Conservation (phyloP, 306 rosid species). For the Datisca glomerata region DNA sequence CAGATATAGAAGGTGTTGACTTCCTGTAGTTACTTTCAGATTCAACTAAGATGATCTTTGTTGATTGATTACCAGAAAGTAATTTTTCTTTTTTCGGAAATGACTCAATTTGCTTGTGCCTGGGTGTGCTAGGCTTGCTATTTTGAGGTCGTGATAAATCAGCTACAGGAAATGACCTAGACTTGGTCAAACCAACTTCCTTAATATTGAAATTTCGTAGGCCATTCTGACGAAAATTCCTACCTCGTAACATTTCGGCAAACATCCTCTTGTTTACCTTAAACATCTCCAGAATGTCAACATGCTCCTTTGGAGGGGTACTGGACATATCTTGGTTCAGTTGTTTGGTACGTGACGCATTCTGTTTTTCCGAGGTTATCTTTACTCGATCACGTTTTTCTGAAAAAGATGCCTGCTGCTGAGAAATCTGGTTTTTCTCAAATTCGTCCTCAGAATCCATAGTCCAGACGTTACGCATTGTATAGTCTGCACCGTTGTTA, state of each 20-base stretch:
- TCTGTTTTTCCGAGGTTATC: conserved; percentile 16
- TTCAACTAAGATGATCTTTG: conserved; percentile 12
- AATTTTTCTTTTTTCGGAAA: conserved; percentile 29
- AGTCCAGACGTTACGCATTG: background rate
- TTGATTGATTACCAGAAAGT: conserved; percentile 19
- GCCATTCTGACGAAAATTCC: conserved; percentile 15
- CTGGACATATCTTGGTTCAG: conserved; percentile 16
- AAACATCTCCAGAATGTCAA: conserved; percentile 41
- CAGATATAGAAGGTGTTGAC: conserved; percentile 8
- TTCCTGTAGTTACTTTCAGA: conserved; percentile 20
- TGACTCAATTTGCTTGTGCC: conserved; percentile 65
- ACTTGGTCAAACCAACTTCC: conserved; percentile 42
- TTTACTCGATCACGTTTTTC: conserved; percentile 17
- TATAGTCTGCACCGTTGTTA: background rate
- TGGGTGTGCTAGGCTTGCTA: conserved; percentile 35
- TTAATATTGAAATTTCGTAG: conserved; percentile 25
- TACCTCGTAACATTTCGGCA: conserved; percentile 42
- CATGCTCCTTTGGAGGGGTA: conserved; percentile 20
- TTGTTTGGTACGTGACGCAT: conserved; percentile 11
- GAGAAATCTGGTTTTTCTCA: conserved; percentile 5
- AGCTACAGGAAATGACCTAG: conserved; percentile 62
- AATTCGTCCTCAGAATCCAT: conserved; percentile 1
- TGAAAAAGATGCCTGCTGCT: conserved; percentile 7
- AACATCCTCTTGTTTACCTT: conserved; percentile 50
- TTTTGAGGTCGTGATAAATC: conserved; percentile 19